Base-by-base conservation (phyloP, 116 monocot genomes). In the Zostera marina region DNA sequence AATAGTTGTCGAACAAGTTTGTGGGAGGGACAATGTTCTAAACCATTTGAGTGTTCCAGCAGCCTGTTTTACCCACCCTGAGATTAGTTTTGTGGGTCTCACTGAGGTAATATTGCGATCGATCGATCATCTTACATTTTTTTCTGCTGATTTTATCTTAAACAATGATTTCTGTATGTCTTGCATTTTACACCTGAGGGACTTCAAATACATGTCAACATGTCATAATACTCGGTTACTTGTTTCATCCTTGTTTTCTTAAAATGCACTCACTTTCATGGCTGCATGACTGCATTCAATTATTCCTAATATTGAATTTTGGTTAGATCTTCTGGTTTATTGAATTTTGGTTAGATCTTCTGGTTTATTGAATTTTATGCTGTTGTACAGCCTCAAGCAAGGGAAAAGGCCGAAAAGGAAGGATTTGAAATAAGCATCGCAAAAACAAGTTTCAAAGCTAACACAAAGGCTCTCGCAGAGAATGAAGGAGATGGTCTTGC, bases 401-500 rank as follows among this genome's bases (percentile, higher is more conserved):
- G 80, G 58, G 94, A 96, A 58, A 81, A 79, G 61, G 88, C 84
- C 45, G 77, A 78, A 56, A 79, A 79, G 54, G 93, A 87, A 59
- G 93, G 87, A 48, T 93, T 87, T 65, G 75, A 78, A 52, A 57
- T 93, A 44, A 80, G 77, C 63, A 68, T 93, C 56, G 84, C 80
- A 25, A 93, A 87, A 61, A 93, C 93, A 41, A 93, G 93, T 69
- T 94, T 88, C 42, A 88, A 94, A 70, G 88, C 94, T 32, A 94
- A 94, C 57, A 94, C 94, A 51, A 94, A 94, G 69, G 94, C 94
- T 72, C 62, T 96, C 47, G 94, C 85, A 62, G 88, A 96, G 68
- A 96, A 96, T 80, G 94, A 96, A 82, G 94, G 88, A 20, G 94
- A 96, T 39, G 94, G 94, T n/a, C 63, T 88, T 59, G 94, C 94